Percentiles rank a stretch among this genome's conserved stretches.
These are phyloP conservation scores for Aspergillus saccharolyticus DNA, from an alignment of 495 filamentous ascomycete species.

Conservation along the genomic window DNA sequence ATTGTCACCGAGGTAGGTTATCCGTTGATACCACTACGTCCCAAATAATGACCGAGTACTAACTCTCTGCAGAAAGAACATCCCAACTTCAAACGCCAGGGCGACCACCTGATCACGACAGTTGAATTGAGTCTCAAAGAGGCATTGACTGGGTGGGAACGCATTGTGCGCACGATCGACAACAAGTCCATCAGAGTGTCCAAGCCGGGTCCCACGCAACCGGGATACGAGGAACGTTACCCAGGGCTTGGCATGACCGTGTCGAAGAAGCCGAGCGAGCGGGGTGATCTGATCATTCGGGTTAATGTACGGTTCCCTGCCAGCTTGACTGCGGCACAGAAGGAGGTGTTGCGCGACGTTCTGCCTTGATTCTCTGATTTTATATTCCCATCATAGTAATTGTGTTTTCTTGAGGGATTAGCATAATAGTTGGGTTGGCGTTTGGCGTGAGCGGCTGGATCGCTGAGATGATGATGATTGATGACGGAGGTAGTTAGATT, in stretches of 20 bases:
- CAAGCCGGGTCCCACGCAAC: slow-evolving; percentile 76
- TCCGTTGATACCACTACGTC: too few relatives aligned
- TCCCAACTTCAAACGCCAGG: slow-evolving; percentile 73
- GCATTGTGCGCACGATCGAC: slow-evolving; percentile 89
- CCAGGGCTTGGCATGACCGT: slow-evolving; percentile 86
- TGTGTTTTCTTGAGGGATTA: slow-evolving; percentile 11
- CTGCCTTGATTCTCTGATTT: slow-evolving; percentile 38
- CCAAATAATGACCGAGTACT: too few relatives aligned
- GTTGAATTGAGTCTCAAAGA: slow-evolving; percentile 88
- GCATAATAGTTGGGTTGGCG: slow-evolving; percentile 35
- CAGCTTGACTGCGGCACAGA: slow-evolving; percentile 67
- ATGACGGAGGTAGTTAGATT: not conserved
- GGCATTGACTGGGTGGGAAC: slow-evolving; percentile 91
- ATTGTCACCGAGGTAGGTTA: slow-evolving; percentile 81
- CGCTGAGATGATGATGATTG: slow-evolving; percentile 6
- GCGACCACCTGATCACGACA: slow-evolving; percentile 73
- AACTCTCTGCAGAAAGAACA: slow-evolving; percentile 67
- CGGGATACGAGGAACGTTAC: slow-evolving; percentile 73
- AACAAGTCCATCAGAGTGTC: slow-evolving; percentile 72
- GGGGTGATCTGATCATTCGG: slow-evolving; percentile 84
- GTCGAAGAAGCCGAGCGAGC: slow-evolving; percentile 75
- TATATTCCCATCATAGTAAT: not conserved
- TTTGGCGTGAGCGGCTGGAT: slow-evolving; percentile 21
- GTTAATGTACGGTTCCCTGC: slow-evolving; percentile 89
- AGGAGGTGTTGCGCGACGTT: slow-evolving; percentile 70